Base-by-base conservation (phyloP, 1,139 yeast species). In the Debaryomyces coudertii region DNA sequence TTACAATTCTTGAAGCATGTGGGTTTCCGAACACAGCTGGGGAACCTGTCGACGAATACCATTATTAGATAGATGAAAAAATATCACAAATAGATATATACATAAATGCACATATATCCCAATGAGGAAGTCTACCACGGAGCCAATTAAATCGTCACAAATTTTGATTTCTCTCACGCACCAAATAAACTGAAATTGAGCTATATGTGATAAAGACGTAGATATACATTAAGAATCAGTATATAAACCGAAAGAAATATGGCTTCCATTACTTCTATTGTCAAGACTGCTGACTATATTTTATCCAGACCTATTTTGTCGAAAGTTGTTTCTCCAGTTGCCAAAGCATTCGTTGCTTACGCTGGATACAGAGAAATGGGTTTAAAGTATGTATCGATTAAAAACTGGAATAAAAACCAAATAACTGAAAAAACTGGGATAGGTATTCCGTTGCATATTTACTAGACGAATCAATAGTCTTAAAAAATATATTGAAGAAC, bases 291-390 rank as follows among this genome's bases (percentile, higher is more conserved):
- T 56, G 92, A 88, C 69, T 85, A 77, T 76, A 85, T 90, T 64
- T 78, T 87, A 66, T 85, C 87, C 60, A 82, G 90, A 58, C 96
- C 97, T 48, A 66, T 84, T 48, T 80, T 92, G 63, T 79, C 87
- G 57, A 83, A 85, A 66, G 68, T 90, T 54, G 76, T 88, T 53
- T 79, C 85, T 35, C 98, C 99, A 57, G 78, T 86, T 36, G 87
- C 97, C 45, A 81, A 85, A 65, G 73, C 81, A 55, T 90, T 86
- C 71, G 76, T 81, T 57, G 76, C 84, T 55, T 79, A 79, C 58
- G 80, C 96, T 49, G 98, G 98, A 49, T 90, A 92, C 87, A 87
- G 97, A 79, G 83, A 89, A 69, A 73, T 92, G 79, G 98, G 98
- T 43, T 80, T 90, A 61, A 89, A 81, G 82, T 77, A 71, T 50